Conservation (phyloP, 768 basidiomycete species). For the Cantharellus anzutake region DNA sequence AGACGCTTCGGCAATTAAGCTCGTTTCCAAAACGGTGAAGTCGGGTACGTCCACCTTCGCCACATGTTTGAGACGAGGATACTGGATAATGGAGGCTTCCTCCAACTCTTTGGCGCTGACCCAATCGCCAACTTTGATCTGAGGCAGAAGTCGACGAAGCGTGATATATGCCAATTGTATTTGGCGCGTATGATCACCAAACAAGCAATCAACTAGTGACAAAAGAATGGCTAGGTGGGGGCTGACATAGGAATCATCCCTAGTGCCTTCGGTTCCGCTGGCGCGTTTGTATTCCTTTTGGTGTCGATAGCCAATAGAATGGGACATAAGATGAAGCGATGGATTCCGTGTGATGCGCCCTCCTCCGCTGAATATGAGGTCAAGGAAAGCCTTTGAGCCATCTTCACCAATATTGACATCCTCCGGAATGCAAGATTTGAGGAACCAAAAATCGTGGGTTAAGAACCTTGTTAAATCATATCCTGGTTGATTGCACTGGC, state of each 20-base stretch:
- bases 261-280: neutral
- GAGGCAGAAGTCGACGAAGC: neutral
- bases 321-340: neutral
- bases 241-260: neutral
- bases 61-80: too few relatives aligned
- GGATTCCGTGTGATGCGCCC: conserved; percentile 28
- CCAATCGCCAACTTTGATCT: too few relatives aligned
- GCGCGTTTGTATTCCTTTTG: neutral
- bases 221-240: neutral
- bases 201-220: neutral
- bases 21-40: too few relatives aligned
- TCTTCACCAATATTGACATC: conserved; percentile 34
- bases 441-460: conserved; percentile 56
- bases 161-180: neutral
- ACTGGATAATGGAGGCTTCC: too few relatives aligned
- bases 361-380: conserved; percentile 35
- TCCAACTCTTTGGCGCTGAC: too few relatives aligned
- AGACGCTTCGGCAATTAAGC: neutral
- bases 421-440: conserved; percentile 59
- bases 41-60: too few relatives aligned
- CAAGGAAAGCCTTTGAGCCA: conserved; percentile 55
- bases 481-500: conserved; percentile 26
- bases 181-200: neutral
- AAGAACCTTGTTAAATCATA: conserved; percentile 31
- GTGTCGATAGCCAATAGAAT: neutral